Evolutionary conservation across 2,329 filamentous ascomycete genomes (phyloP).

Genomic region (Exutisphaerella laricina): DNA sequence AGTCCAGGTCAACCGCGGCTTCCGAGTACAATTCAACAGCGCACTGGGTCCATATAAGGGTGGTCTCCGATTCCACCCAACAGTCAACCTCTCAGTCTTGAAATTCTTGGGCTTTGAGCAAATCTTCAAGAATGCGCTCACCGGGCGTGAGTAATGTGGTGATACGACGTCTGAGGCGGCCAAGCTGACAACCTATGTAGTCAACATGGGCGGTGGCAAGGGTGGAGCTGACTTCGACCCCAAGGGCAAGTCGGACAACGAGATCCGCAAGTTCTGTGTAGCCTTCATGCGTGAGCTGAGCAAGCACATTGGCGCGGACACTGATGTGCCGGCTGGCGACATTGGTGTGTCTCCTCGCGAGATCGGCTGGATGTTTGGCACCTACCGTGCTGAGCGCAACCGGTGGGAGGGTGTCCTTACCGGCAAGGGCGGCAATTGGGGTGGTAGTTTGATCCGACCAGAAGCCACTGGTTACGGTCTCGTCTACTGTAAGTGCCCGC

Average conservation of each 20-base stretch:
- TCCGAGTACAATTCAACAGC: constrained; percentile 97
- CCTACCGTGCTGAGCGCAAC: constrained; percentile 84
- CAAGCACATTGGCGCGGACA: constrained; percentile 94
- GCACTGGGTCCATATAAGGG: constrained; percentile 98
- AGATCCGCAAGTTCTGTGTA: constrained; percentile 96
- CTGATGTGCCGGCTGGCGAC: constrained; percentile 93
- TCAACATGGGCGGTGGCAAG: constrained; percentile 96
- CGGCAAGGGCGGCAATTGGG: constrained; percentile 90
- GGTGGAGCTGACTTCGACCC: constrained; percentile 98
- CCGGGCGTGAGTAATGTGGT: constrained; percentile 62
- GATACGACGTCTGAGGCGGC: background rate
- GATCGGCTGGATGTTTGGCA: constrained; percentile 90
- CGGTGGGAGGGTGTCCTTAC: constrained; percentile 94
- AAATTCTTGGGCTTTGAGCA: constrained; percentile 99
- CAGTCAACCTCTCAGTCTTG: constrained; percentile 69
- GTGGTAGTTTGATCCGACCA: constrained; percentile 86
- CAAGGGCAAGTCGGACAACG: constrained; percentile 95
- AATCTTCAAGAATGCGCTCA: constrained; percentile 99
- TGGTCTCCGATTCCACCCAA: constrained; percentile 88
- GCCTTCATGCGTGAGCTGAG: constrained; percentile 93
- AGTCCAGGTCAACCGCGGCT: constrained; percentile 88
- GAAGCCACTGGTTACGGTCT: constrained; percentile 97
- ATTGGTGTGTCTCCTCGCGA: constrained; percentile 91
- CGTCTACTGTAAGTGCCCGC: constrained; percentile 61
- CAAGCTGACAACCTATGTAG: constrained; percentile 36